Base-by-base conservation (phyloP, 129 eudicot species). In the Ambrosia trifida region DNA sequence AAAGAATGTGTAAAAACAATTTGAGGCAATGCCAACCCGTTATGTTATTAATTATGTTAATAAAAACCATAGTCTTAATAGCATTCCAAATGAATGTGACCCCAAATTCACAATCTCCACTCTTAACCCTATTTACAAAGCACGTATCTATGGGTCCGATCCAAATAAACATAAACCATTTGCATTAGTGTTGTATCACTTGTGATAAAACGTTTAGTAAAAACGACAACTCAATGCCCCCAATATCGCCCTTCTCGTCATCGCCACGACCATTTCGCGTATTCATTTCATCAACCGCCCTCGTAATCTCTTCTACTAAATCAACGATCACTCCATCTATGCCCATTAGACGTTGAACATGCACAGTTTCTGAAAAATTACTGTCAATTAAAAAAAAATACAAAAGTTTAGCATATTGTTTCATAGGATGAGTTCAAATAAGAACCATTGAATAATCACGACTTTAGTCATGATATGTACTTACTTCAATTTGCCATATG, bases 311-410 rank as follows among this genome's bases (percentile, higher is more conserved):
- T 66, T 83, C 70, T 16, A 85, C 95, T 28, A 87, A 73, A 73
- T 91, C 97, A 3, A 85, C 97, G 28, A 91, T 88, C 71, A 91
- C 97, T 17, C 95, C 97, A 4, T 91, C 91, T 1, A 91, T 59
- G 1, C 97, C 97, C 92, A 91, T 85, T 24, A 88, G 76, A 46
- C 86, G 82, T 51, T 85, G 95, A 72, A 85, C 76, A 32, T 87
- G 89, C 33, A 91, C 95, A 0, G 91, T 87, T 64, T 91, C 97
- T 2, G 84, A 30, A 52, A 84, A 86, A 52, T 90, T 90, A 81
- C 96, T 86, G 83, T 47, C 11, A 47, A 45, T 9, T 20, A 35
- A 11, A 52, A 6, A 60, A 16, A 45, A 13, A 18, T 2, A 13
- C n/a, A 19, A 44, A 19, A 44, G 5, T 12, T n/a, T 13, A 45